phyloP scores from a whole-genome alignment of 2,329 filamentous ascomycete species.

The Phaeosphaeria sp. region DNA sequence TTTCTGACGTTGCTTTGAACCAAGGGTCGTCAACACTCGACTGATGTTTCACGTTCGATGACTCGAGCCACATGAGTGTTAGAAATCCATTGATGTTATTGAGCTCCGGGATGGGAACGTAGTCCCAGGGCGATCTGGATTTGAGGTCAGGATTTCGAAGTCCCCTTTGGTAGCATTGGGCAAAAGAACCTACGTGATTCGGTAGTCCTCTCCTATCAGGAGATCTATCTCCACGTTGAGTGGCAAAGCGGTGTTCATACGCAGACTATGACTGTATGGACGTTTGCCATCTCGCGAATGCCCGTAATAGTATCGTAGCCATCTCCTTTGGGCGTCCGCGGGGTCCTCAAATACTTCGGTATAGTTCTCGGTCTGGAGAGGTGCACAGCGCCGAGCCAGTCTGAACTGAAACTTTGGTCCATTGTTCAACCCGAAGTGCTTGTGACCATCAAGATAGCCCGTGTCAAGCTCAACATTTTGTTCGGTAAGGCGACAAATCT shows the following conservation, averaged over 20 bases:
- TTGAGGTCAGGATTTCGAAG: background rate
- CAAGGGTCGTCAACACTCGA: slow-evolving; percentile 11
- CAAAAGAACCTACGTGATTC: background rate
- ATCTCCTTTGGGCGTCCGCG: background rate
- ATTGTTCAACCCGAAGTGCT: slow-evolving; percentile 27
- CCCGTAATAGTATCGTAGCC: background rate
- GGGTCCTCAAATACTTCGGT: background rate
- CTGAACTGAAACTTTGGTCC: slow-evolving; percentile 11
- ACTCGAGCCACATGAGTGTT: background rate
- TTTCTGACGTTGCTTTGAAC: slow-evolving; percentile 6
- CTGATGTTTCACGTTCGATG: background rate
- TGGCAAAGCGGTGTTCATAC: background rate
- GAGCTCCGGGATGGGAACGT: background rate
- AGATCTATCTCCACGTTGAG: background rate
- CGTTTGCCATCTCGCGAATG: background rate
- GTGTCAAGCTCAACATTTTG: slow-evolving; percentile 23
- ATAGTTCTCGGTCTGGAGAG: slow-evolving; percentile 3
- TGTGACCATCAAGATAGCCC: slow-evolving; percentile 22
- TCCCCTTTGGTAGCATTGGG: background rate
- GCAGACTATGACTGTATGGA: background rate
- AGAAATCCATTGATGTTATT: background rate
- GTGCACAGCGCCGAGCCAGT: slow-evolving; percentile 10
- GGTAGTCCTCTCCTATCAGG: background rate
- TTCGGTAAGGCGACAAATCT: slow-evolving; percentile 8
- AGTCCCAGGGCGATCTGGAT: background rate